Evolutionary conservation across 768 basidiomycete genomes (phyloP).

Genomic region (Lyophyllum semitale): DNA sequence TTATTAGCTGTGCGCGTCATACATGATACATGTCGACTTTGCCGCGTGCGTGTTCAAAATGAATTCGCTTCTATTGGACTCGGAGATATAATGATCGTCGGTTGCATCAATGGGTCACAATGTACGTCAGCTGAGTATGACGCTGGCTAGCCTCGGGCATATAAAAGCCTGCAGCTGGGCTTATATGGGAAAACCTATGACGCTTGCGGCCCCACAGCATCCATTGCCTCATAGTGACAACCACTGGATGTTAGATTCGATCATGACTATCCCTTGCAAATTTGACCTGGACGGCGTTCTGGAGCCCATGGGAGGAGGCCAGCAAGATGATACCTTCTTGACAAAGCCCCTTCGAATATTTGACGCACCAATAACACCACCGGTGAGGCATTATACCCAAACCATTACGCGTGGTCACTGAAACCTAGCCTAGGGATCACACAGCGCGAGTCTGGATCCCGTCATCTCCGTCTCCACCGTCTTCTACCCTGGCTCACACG

Average conservation of each 20-base stretch:
- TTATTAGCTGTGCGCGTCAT: too few relatives aligned
- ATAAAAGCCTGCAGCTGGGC: too few relatives aligned
- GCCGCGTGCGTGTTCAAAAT: too few relatives aligned
- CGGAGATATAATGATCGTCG: too few relatives aligned
- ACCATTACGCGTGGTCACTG: neutral
- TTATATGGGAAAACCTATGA: too few relatives aligned
- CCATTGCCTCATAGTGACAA: neutral
- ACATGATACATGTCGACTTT: too few relatives aligned
- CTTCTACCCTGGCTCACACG: conserved; percentile 27
- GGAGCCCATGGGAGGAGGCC: neutral
- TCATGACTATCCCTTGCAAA: neutral
- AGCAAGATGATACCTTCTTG: neutral
- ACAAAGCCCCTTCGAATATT: neutral
- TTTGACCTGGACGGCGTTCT: neutral
- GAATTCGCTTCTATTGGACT: too few relatives aligned
- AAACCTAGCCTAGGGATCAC: neutral
- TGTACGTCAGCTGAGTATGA: too few relatives aligned
- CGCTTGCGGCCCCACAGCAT: neutral
- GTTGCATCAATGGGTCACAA: too few relatives aligned
- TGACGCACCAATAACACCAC: neutral
- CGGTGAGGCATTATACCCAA: neutral
- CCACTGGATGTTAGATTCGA: neutral
- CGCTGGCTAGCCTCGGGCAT: too few relatives aligned
- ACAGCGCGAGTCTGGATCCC: neutral
- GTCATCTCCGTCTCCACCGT: conserved; percentile 25